Evolutionary conservation across 208 protist genomes (phyloP), one percentile per base, ranked within the genome.

Genomic region (Herpetomonas samuelpessoai): DNA sequence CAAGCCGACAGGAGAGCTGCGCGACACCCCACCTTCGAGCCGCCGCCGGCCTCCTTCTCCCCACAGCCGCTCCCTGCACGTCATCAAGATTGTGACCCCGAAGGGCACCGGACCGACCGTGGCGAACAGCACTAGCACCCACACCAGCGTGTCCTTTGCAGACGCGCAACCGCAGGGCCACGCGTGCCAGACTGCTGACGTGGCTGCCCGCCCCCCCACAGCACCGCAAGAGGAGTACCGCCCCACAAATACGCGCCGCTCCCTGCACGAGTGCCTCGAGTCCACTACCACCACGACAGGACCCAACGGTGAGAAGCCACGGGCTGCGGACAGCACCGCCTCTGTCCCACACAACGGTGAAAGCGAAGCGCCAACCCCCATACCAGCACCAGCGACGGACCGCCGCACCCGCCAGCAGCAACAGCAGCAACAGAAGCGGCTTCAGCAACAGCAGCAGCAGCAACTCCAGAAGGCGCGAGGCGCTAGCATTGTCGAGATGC

Each of bases 401-500:
- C 6, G 35, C 9, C 6, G 14, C 9, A 41, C 35, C 6, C 35
- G 35, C 35, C 50, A 38, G 27, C 50, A 54, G 18, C 31, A 31
- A 18, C 18, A 60, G 19, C 50, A 38, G 27, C 50, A 54, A 19
- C 31, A 31, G 28, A 41, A 60, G 19, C 31, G 38, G 30, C 30
- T 21, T 9, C 28, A 26, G 24, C 24, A 47, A 31, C 35, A 48
- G 30, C 29, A 47, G 35, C 39, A 57, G 19, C 21, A 26, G 19
- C 24, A 51, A n/a, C 6, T 26, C 12, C 46, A 51, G 46, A 41
- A 41, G 35, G 35, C 35, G 14, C 35, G 35, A 14, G 22, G 46
- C 10, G 46, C 21, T n/a, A 51, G 46, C 46, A 26, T 51, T 26
- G 46, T 51, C 46, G 46, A 41, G 35, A 41, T 41, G 35, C 35